Evolutionary conservation across 2,329 filamentous ascomycete species (phyloP), one percentile per base, ranked within the genome.

Genomic region (Cordyceps farinosa): DNA sequence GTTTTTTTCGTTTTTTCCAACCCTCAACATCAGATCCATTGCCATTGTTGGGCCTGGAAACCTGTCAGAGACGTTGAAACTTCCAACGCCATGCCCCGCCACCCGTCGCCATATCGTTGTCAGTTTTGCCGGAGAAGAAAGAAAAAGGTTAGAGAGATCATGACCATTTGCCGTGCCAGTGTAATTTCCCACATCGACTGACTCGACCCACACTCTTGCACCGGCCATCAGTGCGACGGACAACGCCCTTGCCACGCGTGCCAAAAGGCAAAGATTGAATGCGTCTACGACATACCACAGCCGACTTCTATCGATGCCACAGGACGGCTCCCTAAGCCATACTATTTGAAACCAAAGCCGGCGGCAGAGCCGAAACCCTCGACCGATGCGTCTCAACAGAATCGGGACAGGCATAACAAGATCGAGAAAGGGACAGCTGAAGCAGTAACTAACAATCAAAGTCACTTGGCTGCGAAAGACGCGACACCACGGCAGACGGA

Each of bases 91-190:
- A 53, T 53, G 58, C 45, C 57, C 42, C 47, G 45, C 29, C 58
- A 27, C 47, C 45, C 29, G 8, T 44, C 48, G 4, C 58, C 48
- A 27, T 38, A 45, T 29, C 58, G 58, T 15, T 61, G 58, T 15
- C 50, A 53, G 36, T 51, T 61, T n/a, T 53, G 58, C 36, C 58
- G 58, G 10, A 29, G 50, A 36, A 47, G 40, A 29, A 54, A 61
- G 48, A 47, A 61, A 38, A 61, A 61, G 50, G 58, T 53, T 1
- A 29, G 27, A 17, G 4, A 53, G 6, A 53, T 3, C 17, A 53
- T 17, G 17, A 22, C 3, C 50, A 27, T 13, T 15, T 9, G 7
- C 5, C n/a, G 3, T 48, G 27, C 38, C 38, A 15, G 5, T 15
- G 7, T 13, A 11, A 17, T 50, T 27, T 17, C 17, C 27, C 3